Conservation (phyloP, 345 rosid species). For the Kernera saxatilis region DNA sequence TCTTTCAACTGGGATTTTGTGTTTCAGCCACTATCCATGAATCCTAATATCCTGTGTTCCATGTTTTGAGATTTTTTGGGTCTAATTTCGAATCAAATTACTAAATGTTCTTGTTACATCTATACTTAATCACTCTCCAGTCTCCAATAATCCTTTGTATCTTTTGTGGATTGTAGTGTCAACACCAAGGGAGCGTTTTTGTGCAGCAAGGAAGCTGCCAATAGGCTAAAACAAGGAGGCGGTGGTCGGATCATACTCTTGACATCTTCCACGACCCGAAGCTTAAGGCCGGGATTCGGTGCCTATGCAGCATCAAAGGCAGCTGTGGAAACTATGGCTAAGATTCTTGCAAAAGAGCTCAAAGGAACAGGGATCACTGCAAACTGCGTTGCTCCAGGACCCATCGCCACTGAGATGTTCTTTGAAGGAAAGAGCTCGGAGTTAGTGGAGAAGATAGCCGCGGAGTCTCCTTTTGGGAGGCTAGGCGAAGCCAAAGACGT, state of each 20-base stretch:
- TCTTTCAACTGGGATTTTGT: too few species aligned
- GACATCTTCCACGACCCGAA: conserved; percentile 28
- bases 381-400: conserved; percentile 49
- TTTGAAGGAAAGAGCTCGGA: conserved; percentile 33
- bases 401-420: conserved; percentile 45
- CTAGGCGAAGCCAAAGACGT: conserved; percentile 38
- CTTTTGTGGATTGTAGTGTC: conserved; percentile 18
- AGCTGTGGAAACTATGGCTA: conserved; percentile 40
- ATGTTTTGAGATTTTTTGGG: too few species aligned
- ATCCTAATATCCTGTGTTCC: too few species aligned
- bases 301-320: conserved; percentile 43
- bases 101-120: too few species aligned
- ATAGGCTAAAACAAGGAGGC: conserved; percentile 35
- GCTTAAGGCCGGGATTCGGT: conserved; percentile 14
- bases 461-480: conserved; percentile 31
- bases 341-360: conserved; percentile 47
- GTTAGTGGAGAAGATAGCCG: conserved; percentile 25
- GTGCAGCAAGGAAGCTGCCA: conserved; percentile 41
- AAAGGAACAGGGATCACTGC: conserved; percentile 48
- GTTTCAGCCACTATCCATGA: too few species aligned
- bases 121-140: background rate
- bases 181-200: conserved; percentile 43
- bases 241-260: conserved; percentile 43
- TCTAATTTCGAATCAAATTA: too few species aligned
- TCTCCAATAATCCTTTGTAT: background rate